phyloP scores from a whole-genome alignment of 768 basidiomycete genomes.

The Lentinula edodes region DNA sequence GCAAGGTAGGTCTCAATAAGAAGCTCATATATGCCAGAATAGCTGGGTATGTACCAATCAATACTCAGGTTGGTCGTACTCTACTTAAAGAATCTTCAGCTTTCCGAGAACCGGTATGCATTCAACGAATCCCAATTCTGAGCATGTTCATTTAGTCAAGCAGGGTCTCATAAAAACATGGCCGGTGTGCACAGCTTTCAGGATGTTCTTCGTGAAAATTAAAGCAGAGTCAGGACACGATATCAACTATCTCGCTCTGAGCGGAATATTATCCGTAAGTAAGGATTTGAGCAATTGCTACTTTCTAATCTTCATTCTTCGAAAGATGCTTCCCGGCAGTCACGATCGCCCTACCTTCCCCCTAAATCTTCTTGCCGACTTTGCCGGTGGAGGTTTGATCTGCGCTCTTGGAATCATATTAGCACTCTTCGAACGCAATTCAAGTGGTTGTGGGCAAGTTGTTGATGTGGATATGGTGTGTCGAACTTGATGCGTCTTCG shows the following conservation, averaged over 20 bases:
- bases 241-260: slow-evolving; percentile 79
- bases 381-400: slow-evolving; percentile 56
- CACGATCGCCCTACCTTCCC: slow-evolving; percentile 64
- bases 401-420: slow-evolving; percentile 46
- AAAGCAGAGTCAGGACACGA: slow-evolving; percentile 57
- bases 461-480: slow-evolving; percentile 73
- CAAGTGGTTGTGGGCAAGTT: slow-evolving; percentile 56
- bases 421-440: slow-evolving; percentile 42
- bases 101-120: neutral
- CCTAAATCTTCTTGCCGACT: slow-evolving; percentile 74
- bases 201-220: neutral
- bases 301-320: neutral
- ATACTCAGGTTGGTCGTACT: neutral
- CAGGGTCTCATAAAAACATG: slow-evolving; percentile 70
- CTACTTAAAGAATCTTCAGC: neutral
- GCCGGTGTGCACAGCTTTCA: slow-evolving; percentile 48
- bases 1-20: slow-evolving; percentile 49
- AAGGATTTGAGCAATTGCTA: neutral
- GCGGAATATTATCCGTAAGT: slow-evolving; percentile 63
- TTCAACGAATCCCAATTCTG: neutral
- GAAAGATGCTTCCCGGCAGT: slow-evolving; percentile 63
- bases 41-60: slow-evolving; percentile 47
- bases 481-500: neutral
- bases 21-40: slow-evolving; percentile 68
- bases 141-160: neutral